Base-by-base conservation (phyloP, 768 basidiomycete genomes). In the Hypholoma fasciculare region DNA sequence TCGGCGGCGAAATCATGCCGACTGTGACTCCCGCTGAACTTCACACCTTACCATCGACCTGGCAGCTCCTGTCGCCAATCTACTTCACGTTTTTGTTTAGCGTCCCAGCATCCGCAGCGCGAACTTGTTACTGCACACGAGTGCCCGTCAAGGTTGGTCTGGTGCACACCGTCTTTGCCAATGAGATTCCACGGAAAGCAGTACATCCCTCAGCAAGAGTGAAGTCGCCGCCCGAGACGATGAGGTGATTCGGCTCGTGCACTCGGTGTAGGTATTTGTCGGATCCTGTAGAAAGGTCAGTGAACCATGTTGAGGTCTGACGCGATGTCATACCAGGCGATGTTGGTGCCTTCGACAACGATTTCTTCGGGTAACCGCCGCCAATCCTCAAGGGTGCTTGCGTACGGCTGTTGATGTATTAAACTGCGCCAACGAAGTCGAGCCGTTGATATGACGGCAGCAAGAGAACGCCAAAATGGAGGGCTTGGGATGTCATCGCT, bases 21-120 rank as follows among this genome's bases (percentile, higher is more conserved):
- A 66, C 54, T 42, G 69, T 70, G 7, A 69, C 30, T 5, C 67
- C 68, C 4, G 65, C 68, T 0, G 64, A 60, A 34, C 68, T 71
- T 67, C 68, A 71, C 0, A 69, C 43, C 60, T 68, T 69, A 23
- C 69, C 63, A 51, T 69, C 69, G 11, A 62, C 49, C 3, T 61
- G 43, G 63, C 67, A 71, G 9, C 69, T 52, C 53, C 52, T 59
- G 36, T 71, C 67, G 1, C 64, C 64, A 0, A 69, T 57, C 69
- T 68, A 71, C 17, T 66, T 62, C 17, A 71, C 67, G 2, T 66
- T 67, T 47, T 59, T 63, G 47, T 65, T 40, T 37, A 67, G 43
- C 23, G 36, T 1, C 1, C 65, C 66, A 7, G 34, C 36, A 17
- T 58, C 19, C 2, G 61, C n/a, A n/a, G n/a, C n/a, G n/a, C n/a